These are phyloP conservation scores for Starmerella powellii DNA, from an alignment of 805 yeast species.

Conservation along the genomic window DNA sequence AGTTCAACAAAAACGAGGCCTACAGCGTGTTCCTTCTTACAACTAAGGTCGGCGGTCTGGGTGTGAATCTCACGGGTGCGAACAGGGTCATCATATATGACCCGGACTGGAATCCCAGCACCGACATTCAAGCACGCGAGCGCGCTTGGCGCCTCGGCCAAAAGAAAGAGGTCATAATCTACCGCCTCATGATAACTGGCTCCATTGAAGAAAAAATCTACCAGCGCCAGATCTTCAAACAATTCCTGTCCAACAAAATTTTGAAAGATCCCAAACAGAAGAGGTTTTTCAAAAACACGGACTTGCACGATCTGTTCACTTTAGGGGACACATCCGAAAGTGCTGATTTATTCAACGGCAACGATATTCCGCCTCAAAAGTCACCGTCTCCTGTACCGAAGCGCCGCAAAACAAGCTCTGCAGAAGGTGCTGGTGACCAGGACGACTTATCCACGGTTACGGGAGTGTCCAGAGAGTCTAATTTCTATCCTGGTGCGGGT, in stretches of 20 bases:
- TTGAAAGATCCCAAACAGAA: constrained; percentile 91
- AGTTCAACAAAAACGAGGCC: constrained; percentile 51
- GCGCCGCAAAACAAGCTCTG: constrained; percentile 33
- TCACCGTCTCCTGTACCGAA: neutral
- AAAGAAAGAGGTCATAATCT: constrained; percentile 79
- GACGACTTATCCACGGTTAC: constrained; percentile 21
- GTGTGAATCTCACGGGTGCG: constrained; percentile 90
- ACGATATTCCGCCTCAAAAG: neutral
- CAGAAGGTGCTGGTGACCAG: constrained; percentile 23
- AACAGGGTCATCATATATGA: constrained; percentile 87
- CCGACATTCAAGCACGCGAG: constrained; percentile 93
- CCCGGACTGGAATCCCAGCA: constrained; percentile 98
- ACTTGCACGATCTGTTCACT: constrained; percentile 77
- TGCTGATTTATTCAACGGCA: constrained; percentile 45
- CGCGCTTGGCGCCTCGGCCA: constrained; percentile 97
- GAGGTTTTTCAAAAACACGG: constrained; percentile 83
- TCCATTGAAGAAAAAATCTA: constrained; percentile 94
- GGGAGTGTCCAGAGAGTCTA: constrained; percentile 23
- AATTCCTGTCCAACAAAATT: constrained; percentile 82
- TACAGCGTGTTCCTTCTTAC: constrained; percentile 67
- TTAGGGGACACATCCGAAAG: constrained; percentile 63
- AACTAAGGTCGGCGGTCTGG: constrained; percentile 92
- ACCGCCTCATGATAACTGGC: constrained; percentile 85
- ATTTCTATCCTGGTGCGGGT: constrained; percentile 36
- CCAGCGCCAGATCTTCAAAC: constrained; percentile 93